These are phyloP conservation scores for Ottelia alismoides DNA, from an alignment of 106 monocot genomes.

Conservation along the genomic window DNA sequence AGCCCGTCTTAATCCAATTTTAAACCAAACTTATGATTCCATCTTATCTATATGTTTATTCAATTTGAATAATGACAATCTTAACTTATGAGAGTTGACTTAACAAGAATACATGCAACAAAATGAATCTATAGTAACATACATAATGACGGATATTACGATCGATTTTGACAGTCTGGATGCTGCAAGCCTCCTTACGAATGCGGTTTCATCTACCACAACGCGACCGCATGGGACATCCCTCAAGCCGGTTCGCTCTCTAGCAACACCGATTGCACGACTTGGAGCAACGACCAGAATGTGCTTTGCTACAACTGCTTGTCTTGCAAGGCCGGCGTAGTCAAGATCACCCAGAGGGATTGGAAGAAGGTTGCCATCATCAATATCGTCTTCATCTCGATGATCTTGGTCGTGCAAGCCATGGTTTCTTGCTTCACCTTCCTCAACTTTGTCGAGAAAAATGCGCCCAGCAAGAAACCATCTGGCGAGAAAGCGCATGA, in stretches of 20 bases:
- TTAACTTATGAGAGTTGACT: no score
- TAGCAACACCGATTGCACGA: slow-evolving; percentile 3
- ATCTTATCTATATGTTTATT: no score
- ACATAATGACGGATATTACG: no score
- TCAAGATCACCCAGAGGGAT: not conserved
- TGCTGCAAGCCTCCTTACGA: slow-evolving; percentile 18
- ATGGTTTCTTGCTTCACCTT: slow-evolving; percentile 6
- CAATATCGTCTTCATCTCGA: slow-evolving; percentile 7
- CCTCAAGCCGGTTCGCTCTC: not conserved
- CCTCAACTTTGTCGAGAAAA: no score
- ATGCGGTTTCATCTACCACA: slow-evolving; percentile 7
- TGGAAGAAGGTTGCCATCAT: slow-evolving; percentile 7
- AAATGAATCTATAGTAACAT: no score
- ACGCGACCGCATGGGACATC: slow-evolving; percentile 3
- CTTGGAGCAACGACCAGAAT: slow-evolving; percentile 3
- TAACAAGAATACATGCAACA: no score
- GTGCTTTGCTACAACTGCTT: slow-evolving; percentile 8
- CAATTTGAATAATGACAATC: no score
- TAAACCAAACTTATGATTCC: no score
- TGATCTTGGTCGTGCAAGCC: slow-evolving; percentile 8
- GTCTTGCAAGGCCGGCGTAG: slow-evolving; percentile 6
- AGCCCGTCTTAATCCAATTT: no score
- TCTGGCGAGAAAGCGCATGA: no score
- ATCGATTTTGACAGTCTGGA: slow-evolving; percentile 14
- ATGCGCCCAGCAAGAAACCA: no score